Conservation (phyloP, 2,329 filamentous ascomycete species). For the Fusarium coffeatum region DNA sequence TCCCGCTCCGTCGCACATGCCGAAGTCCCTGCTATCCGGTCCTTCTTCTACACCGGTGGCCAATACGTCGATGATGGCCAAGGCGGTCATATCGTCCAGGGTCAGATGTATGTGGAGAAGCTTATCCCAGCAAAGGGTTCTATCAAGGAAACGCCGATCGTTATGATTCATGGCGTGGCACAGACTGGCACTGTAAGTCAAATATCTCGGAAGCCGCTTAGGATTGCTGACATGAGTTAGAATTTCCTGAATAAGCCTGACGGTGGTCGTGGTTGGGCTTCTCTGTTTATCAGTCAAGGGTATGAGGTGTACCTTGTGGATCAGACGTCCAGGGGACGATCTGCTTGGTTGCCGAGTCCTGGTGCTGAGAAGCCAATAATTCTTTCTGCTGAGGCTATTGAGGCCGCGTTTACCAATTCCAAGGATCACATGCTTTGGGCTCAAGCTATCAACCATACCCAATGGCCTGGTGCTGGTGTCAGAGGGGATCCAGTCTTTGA, state of each 20-base stretch:
- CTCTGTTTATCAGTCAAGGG: slow-evolving; percentile 36
- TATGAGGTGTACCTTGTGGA: slow-evolving; percentile 44
- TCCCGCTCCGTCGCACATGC: not conserved
- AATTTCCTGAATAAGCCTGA: slow-evolving; percentile 44
- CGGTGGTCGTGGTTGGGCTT: slow-evolving; percentile 40
- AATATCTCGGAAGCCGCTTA: not conserved
- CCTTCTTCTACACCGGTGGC: slow-evolving; percentile 38
- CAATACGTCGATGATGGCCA: slow-evolving; percentile 38
- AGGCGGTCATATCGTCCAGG: slow-evolving; percentile 36
- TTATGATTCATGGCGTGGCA: slow-evolving; percentile 41
- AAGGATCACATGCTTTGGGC: slow-evolving; percentile 39
- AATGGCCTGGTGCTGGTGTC: slow-evolving; percentile 38
- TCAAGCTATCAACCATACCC: slow-evolving; percentile 40
- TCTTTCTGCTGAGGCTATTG: slow-evolving; percentile 34
- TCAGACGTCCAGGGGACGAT: slow-evolving; percentile 40
- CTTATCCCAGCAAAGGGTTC: slow-evolving; percentile 21
- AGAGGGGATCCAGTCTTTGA: slow-evolving; percentile 37
- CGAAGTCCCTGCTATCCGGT: slow-evolving; percentile 33
- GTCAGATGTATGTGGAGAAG: slow-evolving; percentile 45
- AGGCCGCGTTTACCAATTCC: slow-evolving; percentile 35
- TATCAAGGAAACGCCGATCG: slow-evolving; percentile 31
- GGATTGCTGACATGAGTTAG: slow-evolving; percentile 4
- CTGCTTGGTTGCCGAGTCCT: slow-evolving; percentile 30
- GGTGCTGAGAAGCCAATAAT: slow-evolving; percentile 22
- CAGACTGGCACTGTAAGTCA: slow-evolving; percentile 39